Evolutionary conservation across 139 green algal genomes (phyloP).

Genomic region (Tetraselmis striata): DNA sequence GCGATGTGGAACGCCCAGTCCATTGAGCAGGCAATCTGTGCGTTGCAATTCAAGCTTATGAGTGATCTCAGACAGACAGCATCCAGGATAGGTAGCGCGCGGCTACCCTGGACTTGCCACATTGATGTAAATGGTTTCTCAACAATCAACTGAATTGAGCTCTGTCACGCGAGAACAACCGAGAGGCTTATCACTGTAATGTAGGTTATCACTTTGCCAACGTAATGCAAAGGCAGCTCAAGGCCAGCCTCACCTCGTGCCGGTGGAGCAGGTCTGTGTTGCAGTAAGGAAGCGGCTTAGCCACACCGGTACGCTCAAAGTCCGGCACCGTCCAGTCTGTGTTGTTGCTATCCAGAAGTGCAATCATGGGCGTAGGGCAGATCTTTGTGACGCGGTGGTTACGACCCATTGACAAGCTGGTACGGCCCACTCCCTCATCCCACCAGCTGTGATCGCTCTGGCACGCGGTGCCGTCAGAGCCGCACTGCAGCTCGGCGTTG

Average conservation of each 20-base stretch:
- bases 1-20: neutral
- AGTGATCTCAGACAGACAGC: too few relatives aligned
- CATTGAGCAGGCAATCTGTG: too few relatives aligned
- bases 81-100: too few relatives aligned
- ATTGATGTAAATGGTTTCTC: too few relatives aligned
- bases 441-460: neutral
- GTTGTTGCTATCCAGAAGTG: neutral
- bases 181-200: too few relatives aligned
- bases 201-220: too few relatives aligned
- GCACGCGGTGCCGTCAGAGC: neutral
- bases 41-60: too few relatives aligned
- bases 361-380: neutral
- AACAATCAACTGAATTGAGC: too few relatives aligned
- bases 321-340: neutral
- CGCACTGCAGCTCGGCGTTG: neutral
- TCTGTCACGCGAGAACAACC: too few relatives aligned
- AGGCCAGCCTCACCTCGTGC: neutral
- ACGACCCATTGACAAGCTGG: neutral
- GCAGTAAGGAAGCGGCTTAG: neutral
- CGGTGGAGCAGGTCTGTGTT: neutral
- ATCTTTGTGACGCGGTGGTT: neutral
- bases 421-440: neutral
- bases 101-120: too few relatives aligned
- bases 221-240: too few relatives aligned
- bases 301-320: neutral